A percentile compares a stretch with the other conserved stretches of the same genome.
These are phyloP conservation scores for Pleurotus sapidus DNA, from an alignment of 768 basidiomycete genomes.

Conservation along the genomic window DNA sequence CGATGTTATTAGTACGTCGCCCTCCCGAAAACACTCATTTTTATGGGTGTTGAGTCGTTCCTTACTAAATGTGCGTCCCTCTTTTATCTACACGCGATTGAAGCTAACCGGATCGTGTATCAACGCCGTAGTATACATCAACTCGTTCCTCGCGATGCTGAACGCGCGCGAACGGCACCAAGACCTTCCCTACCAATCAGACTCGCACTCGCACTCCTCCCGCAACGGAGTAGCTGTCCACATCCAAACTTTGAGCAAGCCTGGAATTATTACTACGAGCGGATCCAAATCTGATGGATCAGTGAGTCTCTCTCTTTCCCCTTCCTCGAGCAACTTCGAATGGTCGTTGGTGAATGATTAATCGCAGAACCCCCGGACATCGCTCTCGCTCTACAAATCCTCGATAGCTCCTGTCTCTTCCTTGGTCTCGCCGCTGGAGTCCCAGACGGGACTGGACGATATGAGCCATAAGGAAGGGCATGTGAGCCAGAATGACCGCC, in stretches of 20 bases:
- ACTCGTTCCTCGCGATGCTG: constrained; percentile 4
- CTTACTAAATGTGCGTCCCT: constrained; percentile 15
- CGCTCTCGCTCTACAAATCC: too few relatives aligned
- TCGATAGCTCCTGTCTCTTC: too few relatives aligned
- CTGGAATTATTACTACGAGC: background rate
- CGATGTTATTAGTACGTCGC: constrained; percentile 9
- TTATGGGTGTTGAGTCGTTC: constrained; percentile 16
- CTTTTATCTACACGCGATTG: background rate
- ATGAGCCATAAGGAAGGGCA: too few relatives aligned
- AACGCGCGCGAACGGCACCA: background rate
- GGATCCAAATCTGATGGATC: background rate
- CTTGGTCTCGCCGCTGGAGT: too few relatives aligned
- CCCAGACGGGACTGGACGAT: too few relatives aligned
- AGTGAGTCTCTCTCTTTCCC: background rate
- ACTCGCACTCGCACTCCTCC: too few relatives aligned
- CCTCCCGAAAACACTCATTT: constrained; percentile 15
- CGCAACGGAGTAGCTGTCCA: too few relatives aligned
- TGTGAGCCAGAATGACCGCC: too few relatives aligned
- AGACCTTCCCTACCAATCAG: too few relatives aligned
- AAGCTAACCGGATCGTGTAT: background rate
- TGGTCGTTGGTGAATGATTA: too few relatives aligned
- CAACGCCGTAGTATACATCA: background rate
- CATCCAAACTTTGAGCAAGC: background rate
- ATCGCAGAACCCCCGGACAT: too few relatives aligned
- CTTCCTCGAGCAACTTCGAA: too few relatives aligned